phyloP scores from a whole-genome alignment of 2,329 filamentous ascomycete genomes.

The Epichloe uncinata region DNA sequence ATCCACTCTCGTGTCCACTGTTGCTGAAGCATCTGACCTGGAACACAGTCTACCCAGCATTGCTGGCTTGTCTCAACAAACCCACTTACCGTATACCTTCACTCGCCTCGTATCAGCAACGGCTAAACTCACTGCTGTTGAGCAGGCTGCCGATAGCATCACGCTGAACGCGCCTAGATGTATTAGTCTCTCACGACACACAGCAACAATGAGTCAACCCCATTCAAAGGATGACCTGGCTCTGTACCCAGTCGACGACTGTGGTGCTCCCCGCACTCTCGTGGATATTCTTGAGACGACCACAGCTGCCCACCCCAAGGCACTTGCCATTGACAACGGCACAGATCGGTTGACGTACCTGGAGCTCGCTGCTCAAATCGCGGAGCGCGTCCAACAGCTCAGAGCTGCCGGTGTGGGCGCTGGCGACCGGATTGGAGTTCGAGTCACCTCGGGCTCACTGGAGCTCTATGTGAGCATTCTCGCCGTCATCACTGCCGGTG shows the following conservation, averaged over 20 bases:
- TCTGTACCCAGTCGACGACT: constrained; percentile 5
- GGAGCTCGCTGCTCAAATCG: constrained; percentile 4
- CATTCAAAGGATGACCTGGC: constrained; percentile 3
- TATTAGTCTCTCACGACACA: neutral
- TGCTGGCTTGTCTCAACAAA: neutral
- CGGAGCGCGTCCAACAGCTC: constrained; percentile 3
- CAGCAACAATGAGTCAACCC: constrained; percentile 2
- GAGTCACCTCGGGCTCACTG: constrained; percentile 9
- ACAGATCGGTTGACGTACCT: constrained; percentile 5
- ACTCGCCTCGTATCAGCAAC: neutral
- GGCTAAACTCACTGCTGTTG: neutral
- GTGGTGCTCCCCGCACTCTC: constrained; percentile 8
- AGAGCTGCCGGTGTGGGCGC: constrained; percentile 6
- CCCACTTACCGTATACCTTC: neutral
- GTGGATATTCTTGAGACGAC: constrained; percentile 10
- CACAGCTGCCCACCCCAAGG: constrained; percentile 3
- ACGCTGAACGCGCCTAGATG: neutral
- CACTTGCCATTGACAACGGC: constrained; percentile 9
- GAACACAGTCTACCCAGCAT: neutral
- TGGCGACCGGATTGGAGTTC: constrained; percentile 10
- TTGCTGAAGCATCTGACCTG: neutral
- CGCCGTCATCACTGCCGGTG: constrained; percentile 8
- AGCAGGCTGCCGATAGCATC: neutral
- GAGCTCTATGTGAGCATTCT: constrained; percentile 11
- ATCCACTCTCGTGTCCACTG: neutral